Base-by-base conservation (phyloP, 2,329 filamentous ascomycete species). In the Epichloe sylvatica region DNA sequence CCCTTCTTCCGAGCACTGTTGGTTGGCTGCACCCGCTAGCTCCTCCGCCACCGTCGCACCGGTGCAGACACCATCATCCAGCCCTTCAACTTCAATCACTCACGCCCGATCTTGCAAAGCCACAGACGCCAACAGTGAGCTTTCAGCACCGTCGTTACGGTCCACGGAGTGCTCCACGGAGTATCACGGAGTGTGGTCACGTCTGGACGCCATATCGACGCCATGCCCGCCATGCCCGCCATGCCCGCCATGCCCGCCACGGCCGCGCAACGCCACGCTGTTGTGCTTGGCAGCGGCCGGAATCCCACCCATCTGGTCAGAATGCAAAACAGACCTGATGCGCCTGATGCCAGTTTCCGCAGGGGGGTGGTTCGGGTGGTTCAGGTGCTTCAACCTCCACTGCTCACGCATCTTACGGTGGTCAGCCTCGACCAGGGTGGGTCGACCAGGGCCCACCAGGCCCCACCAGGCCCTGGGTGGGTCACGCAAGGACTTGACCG, bases 41-140 rank as follows among this genome's bases (percentile, higher is more conserved):
- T 30, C 25, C 45, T 51, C 48, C 54, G 53, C 54, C 53, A 51
- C 54, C 53, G 52, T 56, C 53, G 54, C 52, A 56, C 52, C 52
- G 37, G 39, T 37, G 30, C 45, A 25, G 47, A 55, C 51, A 48
- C 50, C 49, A 51, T 36, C 48, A 45, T 25, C 23, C 23, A 25
- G 23, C 23, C 46, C 25, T 25, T 8, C 23, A 25, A 8, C 30
- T 19, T 23, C n/a, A 11, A 8, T 25, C 23, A 7, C 49, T 45
- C 42, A 42, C 33, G 39, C 39, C 47, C 45, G 34, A 30, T 46
- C 35, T 34, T 40, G 38, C 48, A 38, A 50, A 46, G 50, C 54
- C 52, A 55, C 51, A 41, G 23, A 47, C 50, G 35, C 46, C 48
- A 48, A 30, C 6, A 15, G 43, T 21, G 38, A 15, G 39, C 39